Percentiles rank a stretch among this genome's conserved stretches.
phyloP scores from a whole-genome alignment of 495 filamentous ascomycete genomes.

The Parachaetomium inaequale region DNA sequence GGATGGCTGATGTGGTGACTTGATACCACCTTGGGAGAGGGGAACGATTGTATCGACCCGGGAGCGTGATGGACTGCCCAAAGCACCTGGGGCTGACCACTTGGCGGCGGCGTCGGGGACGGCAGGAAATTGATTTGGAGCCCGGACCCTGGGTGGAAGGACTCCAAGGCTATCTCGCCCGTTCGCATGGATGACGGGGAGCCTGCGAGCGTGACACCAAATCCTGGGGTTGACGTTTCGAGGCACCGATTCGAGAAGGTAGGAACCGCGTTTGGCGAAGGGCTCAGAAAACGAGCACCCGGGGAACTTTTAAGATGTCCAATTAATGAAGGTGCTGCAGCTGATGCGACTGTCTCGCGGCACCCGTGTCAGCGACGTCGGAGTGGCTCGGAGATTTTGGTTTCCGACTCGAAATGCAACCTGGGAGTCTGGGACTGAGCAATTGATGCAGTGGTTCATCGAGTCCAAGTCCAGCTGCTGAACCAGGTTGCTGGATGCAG shows the following conservation, averaged over 20 bases:
- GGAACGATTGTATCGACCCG: not conserved
- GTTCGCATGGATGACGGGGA: not conserved
- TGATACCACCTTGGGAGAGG: conserved; percentile 5
- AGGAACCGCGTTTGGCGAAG: not conserved
- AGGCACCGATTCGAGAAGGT: not conserved
- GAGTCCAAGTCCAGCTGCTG: not conserved
- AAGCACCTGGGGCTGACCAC: conserved; percentile 9
- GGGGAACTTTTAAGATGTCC: not conserved
- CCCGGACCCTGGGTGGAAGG: conserved; percentile 7
- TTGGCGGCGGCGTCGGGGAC: conserved; percentile 13
- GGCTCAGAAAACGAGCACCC: not conserved
- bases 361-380: conserved; percentile 1
- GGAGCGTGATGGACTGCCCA: not conserved
- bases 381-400: not conserved
- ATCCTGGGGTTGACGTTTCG: not conserved
- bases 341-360: not conserved
- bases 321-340: not conserved
- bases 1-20: not conserved
- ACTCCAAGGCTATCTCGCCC: not conserved
- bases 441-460: too few species aligned
- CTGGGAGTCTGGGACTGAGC: not conserved
- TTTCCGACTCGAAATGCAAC: not conserved
- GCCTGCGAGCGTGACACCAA: not conserved
- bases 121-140: conserved; percentile 19
- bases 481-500: conserved; percentile 11